phyloP scores from a whole-genome alignment of 352 stramenopile species.

The Phytopythium mirpurense region DNA sequence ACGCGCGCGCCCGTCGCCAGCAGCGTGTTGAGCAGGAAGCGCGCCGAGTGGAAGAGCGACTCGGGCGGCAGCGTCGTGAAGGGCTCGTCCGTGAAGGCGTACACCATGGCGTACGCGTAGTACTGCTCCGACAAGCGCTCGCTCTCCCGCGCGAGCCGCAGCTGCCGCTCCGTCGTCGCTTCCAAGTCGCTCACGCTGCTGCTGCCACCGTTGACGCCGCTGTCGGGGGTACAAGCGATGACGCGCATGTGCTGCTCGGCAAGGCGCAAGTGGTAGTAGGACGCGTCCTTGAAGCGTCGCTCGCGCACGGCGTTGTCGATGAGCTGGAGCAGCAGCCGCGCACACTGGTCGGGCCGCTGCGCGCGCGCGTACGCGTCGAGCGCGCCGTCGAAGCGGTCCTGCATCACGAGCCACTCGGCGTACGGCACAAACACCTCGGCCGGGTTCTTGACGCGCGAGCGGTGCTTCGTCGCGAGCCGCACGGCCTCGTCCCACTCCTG shows the following conservation, averaged over 20 bases:
- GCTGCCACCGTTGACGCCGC: background rate
- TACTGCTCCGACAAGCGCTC: constrained; percentile 88
- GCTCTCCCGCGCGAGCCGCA: constrained; percentile 47
- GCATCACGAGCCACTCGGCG: constrained; percentile 87
- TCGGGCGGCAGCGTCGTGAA: constrained; percentile 92
- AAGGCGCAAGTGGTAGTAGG: constrained; percentile 93
- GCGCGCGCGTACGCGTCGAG: constrained; percentile 87
- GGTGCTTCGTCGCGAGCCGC: constrained; percentile 80
- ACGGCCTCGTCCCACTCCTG: constrained; percentile 93
- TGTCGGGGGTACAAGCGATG: constrained; percentile 9
- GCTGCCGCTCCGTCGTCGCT: constrained; percentile 12
- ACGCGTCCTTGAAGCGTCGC: constrained; percentile 84
- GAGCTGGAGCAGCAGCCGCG: constrained; percentile 80
- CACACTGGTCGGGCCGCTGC: constrained; percentile 78
- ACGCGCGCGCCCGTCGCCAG: constrained; percentile 12
- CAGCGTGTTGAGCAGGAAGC: constrained; percentile 92
- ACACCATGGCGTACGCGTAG: constrained; percentile 91
- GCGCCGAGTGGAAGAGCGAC: constrained; percentile 89
- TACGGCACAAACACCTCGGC: constrained; percentile 92
- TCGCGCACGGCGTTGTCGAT: constrained; percentile 88
- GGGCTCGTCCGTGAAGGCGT: constrained; percentile 91
- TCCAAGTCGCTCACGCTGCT: constrained; percentile 18
- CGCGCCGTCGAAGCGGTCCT: constrained; percentile 92
- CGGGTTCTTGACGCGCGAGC: constrained; percentile 70
- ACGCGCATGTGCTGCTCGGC: constrained; percentile 75